Conservation (phyloP, 2,329 filamentous ascomycete species). For the Ophiostoma angusticollis region DNA sequence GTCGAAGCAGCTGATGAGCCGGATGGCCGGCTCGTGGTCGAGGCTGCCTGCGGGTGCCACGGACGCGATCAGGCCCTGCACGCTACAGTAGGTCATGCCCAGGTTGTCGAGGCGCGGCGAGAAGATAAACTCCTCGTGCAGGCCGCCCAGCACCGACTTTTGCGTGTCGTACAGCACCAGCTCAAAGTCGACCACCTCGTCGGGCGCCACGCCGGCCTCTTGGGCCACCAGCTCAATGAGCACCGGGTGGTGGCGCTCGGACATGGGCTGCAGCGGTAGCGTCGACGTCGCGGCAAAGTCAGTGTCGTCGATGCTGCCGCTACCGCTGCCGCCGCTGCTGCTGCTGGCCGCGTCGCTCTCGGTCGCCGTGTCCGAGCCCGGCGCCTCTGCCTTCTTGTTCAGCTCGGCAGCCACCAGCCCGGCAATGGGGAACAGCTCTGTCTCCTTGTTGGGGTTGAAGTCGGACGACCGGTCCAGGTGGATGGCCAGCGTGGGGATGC, state of each 20-base stretch:
- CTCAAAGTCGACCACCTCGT: conserved; percentile 83
- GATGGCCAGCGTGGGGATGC: conserved; percentile 87
- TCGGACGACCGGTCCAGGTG: conserved; percentile 77
- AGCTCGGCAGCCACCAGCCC: conserved; percentile 80
- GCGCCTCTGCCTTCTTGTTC: too few species aligned
- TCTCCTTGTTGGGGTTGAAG: conserved; percentile 95
- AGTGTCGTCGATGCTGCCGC: conserved; percentile 25
- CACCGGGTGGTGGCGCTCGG: conserved; percentile 77
- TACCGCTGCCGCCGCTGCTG: conserved; percentile 26
- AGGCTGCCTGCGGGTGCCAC: conserved; percentile 51
- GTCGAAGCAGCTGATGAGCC: conserved; percentile 89
- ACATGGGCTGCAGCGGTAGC: conserved; percentile 61
- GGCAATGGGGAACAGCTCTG: conserved; percentile 84
- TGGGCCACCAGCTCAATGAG: conserved; percentile 75
- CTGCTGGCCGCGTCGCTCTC: conserved; percentile 25
- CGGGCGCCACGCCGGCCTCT: conserved; percentile 56
- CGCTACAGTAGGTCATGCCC: conserved; percentile 89
- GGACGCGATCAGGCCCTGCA: conserved; percentile 74
- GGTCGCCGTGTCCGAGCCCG: too few species aligned
- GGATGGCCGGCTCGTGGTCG: conserved; percentile 57
- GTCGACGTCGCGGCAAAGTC: conserved; percentile 28
- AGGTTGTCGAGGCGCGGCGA: conserved; percentile 93
- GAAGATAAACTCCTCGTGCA: conserved; percentile 91
- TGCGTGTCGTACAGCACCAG: conserved; percentile 96
- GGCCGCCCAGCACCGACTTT: conserved; percentile 72